A percentile compares a stretch with the other conserved stretches of the same genome.
These are phyloP conservation scores for Thelephora terrestris DNA, from an alignment of 1,284 basidiomycete species.

Conservation along the genomic window DNA sequence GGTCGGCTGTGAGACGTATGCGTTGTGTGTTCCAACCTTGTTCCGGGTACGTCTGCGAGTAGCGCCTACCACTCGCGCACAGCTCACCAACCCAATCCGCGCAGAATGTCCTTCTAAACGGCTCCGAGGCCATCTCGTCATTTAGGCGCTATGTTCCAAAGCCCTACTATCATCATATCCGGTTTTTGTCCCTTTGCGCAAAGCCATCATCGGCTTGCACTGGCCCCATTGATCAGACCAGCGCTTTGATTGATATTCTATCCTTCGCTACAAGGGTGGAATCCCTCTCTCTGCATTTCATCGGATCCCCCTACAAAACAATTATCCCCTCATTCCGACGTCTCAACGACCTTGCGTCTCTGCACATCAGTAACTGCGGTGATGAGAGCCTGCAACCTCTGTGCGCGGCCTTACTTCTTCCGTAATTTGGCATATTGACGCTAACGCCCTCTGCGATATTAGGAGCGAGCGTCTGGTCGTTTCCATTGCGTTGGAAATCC, in stretches of 20 bases:
- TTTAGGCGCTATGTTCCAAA: conserved; percentile 51
- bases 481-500: conserved; percentile 51
- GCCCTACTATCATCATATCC: conserved; percentile 42
- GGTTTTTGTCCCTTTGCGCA: conserved; percentile 44
- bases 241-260: conserved; percentile 41
- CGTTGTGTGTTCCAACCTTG: conserved; percentile 43
- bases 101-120: conserved; percentile 36
- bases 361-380: conserved; percentile 44
- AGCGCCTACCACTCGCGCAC: background rate
- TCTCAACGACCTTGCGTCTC: conserved; percentile 32
- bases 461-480: conserved; percentile 67
- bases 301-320: conserved; percentile 39
- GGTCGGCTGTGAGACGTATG: conserved; percentile 38
- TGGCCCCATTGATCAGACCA: conserved; percentile 21
- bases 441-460: conserved; percentile 6
- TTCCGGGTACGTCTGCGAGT: conserved; percentile 39
- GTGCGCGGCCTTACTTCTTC: conserved; percentile 31
- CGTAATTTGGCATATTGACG: conserved; percentile 10
- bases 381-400: conserved; percentile 43
- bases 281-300: conserved; percentile 42
- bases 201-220: conserved; percentile 14
- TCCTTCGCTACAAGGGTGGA: conserved; percentile 37
- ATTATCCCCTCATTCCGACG: conserved; percentile 44
- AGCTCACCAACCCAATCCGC: background rate
- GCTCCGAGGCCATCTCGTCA: conserved; percentile 31